A percentile compares a stretch with the other conserved stretches of the same genome.
phyloP scores from a whole-genome alignment of 2,329 filamentous ascomycete genomes.

The Pseudogymnoascus sp. region DNA sequence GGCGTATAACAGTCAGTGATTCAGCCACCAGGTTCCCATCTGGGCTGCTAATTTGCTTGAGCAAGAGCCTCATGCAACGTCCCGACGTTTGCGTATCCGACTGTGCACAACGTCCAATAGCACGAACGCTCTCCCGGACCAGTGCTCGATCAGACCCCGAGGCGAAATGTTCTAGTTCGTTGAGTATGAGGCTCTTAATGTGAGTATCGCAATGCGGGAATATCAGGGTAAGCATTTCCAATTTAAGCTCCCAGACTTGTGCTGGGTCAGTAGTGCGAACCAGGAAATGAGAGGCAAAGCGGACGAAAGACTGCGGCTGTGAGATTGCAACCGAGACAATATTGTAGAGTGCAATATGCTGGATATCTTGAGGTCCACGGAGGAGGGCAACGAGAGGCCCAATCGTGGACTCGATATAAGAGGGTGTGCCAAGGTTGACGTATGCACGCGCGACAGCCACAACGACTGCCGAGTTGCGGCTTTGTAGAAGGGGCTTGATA shows the following conservation, averaged over 20 bases:
- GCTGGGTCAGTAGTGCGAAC: constrained; percentile 70
- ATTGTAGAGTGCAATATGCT: constrained; percentile 85
- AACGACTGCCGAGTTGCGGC: constrained; percentile 86
- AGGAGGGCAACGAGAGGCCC: constrained; percentile 82
- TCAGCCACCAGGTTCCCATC: constrained; percentile 86
- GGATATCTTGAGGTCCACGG: constrained; percentile 75
- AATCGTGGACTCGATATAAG: constrained; percentile 66
- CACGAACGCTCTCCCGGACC: constrained; percentile 80
- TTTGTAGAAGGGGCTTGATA: constrained; percentile 79
- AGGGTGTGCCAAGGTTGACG: constrained; percentile 69
- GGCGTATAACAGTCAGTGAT: constrained; percentile 86
- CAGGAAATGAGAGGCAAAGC: constrained; percentile 82
- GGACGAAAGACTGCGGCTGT: constrained; percentile 71
- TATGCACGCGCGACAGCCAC: constrained; percentile 80
- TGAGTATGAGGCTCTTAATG: constrained; percentile 77
- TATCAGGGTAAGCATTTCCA: constrained; percentile 82
- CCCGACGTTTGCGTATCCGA: constrained; percentile 60
- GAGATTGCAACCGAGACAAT: constrained; percentile 84
- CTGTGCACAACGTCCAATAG: constrained; percentile 89
- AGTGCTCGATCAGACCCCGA: constrained; percentile 65
- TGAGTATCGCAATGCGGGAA: constrained; percentile 73
- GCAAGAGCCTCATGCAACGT: constrained; percentile 71
- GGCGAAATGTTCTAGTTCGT: constrained; percentile 90
- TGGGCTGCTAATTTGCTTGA: constrained; percentile 79
- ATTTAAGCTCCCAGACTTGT: constrained; percentile 81